phyloP scores from a whole-genome alignment of 2,329 filamentous ascomycete genomes.

The Claviceps pazoutovae region DNA sequence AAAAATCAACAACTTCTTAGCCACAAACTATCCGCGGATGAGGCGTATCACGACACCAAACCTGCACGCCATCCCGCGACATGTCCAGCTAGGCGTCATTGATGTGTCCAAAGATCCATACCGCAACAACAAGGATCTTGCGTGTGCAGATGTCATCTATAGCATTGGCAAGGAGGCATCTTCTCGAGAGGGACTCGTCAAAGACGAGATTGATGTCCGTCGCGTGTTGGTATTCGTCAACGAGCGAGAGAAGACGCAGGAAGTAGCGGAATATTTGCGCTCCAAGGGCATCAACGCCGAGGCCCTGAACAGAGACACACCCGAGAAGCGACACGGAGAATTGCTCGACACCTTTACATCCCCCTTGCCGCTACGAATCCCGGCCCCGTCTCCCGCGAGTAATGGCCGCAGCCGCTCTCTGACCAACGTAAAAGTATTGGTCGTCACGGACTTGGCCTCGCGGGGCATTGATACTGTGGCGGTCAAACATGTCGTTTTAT shows the following conservation, averaged over 20 bases:
- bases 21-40: conserved; percentile 69
- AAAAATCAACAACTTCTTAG: conserved; percentile 75
- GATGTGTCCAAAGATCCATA: conserved; percentile 90
- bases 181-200: conserved; percentile 40
- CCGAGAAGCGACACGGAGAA: conserved; percentile 62
- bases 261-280: conserved; percentile 64
- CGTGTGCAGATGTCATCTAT: conserved; percentile 91
- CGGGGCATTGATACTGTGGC: conserved; percentile 88
- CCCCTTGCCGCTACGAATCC: conserved; percentile 25
- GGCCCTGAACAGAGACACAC: conserved; percentile 72
- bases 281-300: conserved; percentile 81
- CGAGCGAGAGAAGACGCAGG: conserved; percentile 75
- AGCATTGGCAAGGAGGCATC: conserved; percentile 68
- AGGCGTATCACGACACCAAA: conserved; percentile 84
- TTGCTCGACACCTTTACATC: conserved; percentile 63
- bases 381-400: conserved; percentile 12
- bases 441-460: conserved; percentile 86
- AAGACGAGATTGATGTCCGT: conserved; percentile 53
- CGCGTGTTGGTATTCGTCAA: conserved; percentile 94
- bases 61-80: conserved; percentile 84
- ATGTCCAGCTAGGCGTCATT: conserved; percentile 85
- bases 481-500: conserved; percentile 82
- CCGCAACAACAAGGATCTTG: conserved; percentile 79
- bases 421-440: conserved; percentile 74
- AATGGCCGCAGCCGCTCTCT: conserved; percentile 36